These are phyloP conservation scores for Grosmannia clavigera DNA, from an alignment of 2,329 filamentous ascomycete genomes.

Conservation along the genomic window DNA sequence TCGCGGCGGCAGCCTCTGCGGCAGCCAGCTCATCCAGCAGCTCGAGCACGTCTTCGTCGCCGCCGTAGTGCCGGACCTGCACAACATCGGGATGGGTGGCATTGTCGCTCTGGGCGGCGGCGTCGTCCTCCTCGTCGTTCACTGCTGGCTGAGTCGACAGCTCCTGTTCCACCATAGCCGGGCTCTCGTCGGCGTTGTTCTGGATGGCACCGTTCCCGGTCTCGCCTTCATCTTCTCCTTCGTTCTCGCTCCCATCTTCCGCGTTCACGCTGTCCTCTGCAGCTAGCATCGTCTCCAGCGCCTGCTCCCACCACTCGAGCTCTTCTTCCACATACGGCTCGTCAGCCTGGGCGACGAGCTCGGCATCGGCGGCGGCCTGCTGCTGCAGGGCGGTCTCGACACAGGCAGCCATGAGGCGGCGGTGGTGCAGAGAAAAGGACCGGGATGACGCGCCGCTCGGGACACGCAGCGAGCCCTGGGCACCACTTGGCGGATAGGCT, in stretches of 20 bases:
- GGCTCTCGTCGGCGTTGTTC: no score
- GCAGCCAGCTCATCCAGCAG: constrained; percentile 1
- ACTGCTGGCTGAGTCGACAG: not conserved
- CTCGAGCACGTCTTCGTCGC: constrained; percentile 5
- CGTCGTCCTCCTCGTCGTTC: no score
- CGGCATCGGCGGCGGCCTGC: constrained; percentile 10
- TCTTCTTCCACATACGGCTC: constrained; percentile 5
- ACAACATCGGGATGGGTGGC: not conserved
- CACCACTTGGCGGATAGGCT: not conserved
- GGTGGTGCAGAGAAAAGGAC: constrained; percentile 5
- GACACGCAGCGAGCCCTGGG: not conserved
- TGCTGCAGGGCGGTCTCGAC: constrained; percentile 10
- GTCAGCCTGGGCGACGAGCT: constrained; percentile 9
- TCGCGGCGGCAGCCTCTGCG: not conserved
- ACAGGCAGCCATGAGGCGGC: constrained; percentile 7
- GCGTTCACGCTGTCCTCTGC: not conserved
- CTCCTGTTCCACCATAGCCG: no score
- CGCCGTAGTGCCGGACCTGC: constrained; percentile 4
- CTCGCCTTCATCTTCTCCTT: no score
- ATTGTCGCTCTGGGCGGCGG: not conserved
- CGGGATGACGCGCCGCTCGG: not conserved
- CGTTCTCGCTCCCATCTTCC: not conserved
- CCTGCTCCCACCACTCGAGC: constrained; percentile 8
- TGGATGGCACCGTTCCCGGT: no score
- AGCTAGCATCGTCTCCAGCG: not conserved